Percentiles rank a stretch among this genome's conserved stretches.
Evolutionary conservation across 176 grass and related monocot species (phyloP).

Genomic region (Cocos nucifera): DNA sequence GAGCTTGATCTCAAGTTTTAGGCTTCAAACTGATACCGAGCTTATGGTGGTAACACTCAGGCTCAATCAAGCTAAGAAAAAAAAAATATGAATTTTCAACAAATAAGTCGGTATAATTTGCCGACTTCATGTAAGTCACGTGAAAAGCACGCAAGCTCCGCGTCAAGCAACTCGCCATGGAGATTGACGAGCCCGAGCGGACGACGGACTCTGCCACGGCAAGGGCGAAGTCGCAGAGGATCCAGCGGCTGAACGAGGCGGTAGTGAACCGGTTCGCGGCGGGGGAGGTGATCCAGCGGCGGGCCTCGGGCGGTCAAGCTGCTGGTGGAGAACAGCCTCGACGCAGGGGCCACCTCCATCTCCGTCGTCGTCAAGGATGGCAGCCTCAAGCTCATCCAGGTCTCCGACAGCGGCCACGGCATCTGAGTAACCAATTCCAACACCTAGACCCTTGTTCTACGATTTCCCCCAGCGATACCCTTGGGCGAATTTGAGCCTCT

Average conservation of each 20-base stretch:
- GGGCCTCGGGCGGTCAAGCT: constrained; percentile 77
- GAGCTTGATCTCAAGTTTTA: too few relatives aligned
- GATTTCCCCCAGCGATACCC: not conserved
- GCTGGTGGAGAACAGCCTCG: constrained; percentile 89
- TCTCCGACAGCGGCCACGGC: constrained; percentile 79
- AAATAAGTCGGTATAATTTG: too few relatives aligned
- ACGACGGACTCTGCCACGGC: too few relatives aligned
- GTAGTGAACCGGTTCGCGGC: constrained; percentile 94
- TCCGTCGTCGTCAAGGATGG: constrained; percentile 78
- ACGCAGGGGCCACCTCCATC: constrained; percentile 56
- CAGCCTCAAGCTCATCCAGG: constrained; percentile 83
- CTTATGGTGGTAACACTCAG: too few relatives aligned
- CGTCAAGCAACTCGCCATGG: not conserved
- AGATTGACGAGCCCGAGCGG: too few relatives aligned
- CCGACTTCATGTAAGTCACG: too few relatives aligned
- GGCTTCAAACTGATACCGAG: too few relatives aligned
- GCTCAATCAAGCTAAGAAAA: too few relatives aligned
- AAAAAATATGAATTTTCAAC: too few relatives aligned
- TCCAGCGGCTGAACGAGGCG: constrained; percentile 31
- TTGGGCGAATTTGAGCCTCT: too few relatives aligned
- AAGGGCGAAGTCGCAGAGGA: too few relatives aligned
- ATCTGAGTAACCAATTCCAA: constrained; percentile 39
- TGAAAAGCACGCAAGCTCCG: too few relatives aligned
- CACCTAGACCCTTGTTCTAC: not conserved
- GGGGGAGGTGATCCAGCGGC: constrained; percentile 80